A percentile compares a stretch with the other conserved stretches of the same genome.
These are phyloP conservation scores for Aspergillus quadricinctus DNA, from an alignment of 2,329 filamentous ascomycete genomes.

Conservation along the genomic window DNA sequence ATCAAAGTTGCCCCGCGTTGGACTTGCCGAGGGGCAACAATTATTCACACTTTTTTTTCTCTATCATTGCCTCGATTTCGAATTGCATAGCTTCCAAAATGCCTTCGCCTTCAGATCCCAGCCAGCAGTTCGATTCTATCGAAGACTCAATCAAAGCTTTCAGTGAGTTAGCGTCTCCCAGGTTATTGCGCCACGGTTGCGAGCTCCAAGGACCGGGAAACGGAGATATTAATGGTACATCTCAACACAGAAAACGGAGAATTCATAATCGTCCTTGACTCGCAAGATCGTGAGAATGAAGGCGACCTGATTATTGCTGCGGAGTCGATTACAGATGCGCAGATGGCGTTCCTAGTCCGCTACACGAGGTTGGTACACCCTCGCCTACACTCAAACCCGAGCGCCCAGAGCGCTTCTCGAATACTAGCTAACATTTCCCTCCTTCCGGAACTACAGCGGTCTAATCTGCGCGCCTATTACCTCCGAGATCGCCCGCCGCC, in stretches of 20 bases:
- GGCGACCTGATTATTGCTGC: slow-evolving; percentile 96
- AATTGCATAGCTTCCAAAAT: slow-evolving; percentile 16
- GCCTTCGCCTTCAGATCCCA: slow-evolving; percentile 31
- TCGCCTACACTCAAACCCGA: background rate
- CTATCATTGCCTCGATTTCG: background rate
- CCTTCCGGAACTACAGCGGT: slow-evolving; percentile 51
- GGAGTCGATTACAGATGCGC: slow-evolving; percentile 73
- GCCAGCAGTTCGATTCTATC: slow-evolving; percentile 38
- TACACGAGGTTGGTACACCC: slow-evolving; percentile 57
- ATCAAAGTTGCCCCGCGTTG: slow-evolving; percentile 7
- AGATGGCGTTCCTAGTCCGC: slow-evolving; percentile 95
- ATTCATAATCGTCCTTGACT: slow-evolving; percentile 95
- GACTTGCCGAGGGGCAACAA: slow-evolving; percentile 23
- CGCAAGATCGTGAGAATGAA: slow-evolving; percentile 90
- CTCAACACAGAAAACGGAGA: slow-evolving; percentile 63
- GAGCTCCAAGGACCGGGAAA: background rate
- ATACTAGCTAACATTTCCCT: background rate
- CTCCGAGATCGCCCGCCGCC: slow-evolving; percentile 61
- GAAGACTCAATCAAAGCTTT: slow-evolving; percentile 40
- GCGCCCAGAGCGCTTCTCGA: background rate
- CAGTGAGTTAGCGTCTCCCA: slow-evolving; percentile 26
- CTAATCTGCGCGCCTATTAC: slow-evolving; percentile 85
- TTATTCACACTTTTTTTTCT: background rate
- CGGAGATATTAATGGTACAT: slow-evolving; percentile 3
- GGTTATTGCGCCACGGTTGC: background rate